Evolutionary conservation across 2,329 filamentous ascomycete genomes (phyloP).

Genomic region (Bipolaris zeicola): DNA sequence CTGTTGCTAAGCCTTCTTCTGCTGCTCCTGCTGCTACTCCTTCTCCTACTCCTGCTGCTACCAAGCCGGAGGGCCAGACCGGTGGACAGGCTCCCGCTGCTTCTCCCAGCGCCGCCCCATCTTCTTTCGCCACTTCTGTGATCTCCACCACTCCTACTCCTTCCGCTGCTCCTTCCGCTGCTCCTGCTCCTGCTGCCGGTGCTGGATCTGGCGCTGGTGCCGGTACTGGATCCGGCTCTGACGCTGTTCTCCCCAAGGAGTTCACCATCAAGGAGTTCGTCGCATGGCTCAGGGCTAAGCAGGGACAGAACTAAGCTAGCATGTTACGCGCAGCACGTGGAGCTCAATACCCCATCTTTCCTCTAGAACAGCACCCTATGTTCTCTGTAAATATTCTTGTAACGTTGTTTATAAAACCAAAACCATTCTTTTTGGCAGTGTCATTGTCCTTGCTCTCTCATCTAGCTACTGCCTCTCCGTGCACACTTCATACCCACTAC

Average conservation of each 20-base stretch:
- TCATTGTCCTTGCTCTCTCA: not conserved
- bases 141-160: conserved; percentile 12
- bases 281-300: conserved; percentile 33
- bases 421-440: not conserved
- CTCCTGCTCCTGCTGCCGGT: conserved; percentile 14
- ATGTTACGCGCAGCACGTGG: not conserved
- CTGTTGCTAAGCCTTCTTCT: conserved; percentile 10
- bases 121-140: conserved; percentile 11
- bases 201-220: conserved; percentile 19
- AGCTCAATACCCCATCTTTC: not conserved
- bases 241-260: conserved; percentile 25
- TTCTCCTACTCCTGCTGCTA: conserved; percentile 2
- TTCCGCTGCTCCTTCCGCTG: conserved; percentile 6
- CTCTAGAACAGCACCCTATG: not conserved
- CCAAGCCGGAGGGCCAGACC: not conserved
- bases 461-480: not conserved
- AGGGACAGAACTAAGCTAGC: conserved; percentile 9
- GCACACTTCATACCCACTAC: not conserved
- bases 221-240: conserved; percentile 21
- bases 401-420: not conserved
- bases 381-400: conserved; percentile 2
- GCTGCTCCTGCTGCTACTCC: conserved; percentile 13
- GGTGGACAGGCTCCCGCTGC: conserved; percentile 6
- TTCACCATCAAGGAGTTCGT: conserved; percentile 38
- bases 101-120: conserved; percentile 13